Evolutionary conservation across 352 stramenopile species (phyloP).

Genomic region (Globisporangium carolinianum): DNA sequence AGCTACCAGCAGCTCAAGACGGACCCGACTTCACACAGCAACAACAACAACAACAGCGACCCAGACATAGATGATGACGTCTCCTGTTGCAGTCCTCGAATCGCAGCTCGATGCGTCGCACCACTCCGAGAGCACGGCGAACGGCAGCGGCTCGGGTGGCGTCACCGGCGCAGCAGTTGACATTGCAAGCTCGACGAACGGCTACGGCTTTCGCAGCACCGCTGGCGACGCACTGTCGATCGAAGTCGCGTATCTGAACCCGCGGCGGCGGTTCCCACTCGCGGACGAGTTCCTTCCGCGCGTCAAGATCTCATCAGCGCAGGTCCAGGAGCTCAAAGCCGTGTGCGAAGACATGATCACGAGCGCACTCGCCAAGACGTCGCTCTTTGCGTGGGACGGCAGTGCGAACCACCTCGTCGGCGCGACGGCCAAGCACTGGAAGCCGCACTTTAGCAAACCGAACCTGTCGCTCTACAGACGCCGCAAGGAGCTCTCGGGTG

Average conservation of each 20-base stretch:
- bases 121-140: slow-evolving; percentile 3
- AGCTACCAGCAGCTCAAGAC: slow-evolving; percentile 9
- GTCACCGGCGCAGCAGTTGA: slow-evolving; percentile 19
- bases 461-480: slow-evolving; percentile 40
- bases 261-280: slow-evolving; percentile 49
- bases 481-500: slow-evolving; percentile 4
- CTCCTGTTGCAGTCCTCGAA: background rate
- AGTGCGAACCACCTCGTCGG: slow-evolving; percentile 51
- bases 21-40: background rate
- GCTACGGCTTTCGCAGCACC: slow-evolving; percentile 41
- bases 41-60: slow-evolving; percentile 1
- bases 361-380: slow-evolving; percentile 38
- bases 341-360: slow-evolving; percentile 40
- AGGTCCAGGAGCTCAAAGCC: slow-evolving; percentile 35
- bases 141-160: slow-evolving; percentile 18
- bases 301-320: slow-evolving; percentile 27
- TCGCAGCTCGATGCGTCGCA: background rate
- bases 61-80: background rate
- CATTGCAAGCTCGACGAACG: slow-evolving; percentile 32
- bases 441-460: slow-evolving; percentile 47
- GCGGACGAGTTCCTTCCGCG: slow-evolving; percentile 42
- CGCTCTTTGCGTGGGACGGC: slow-evolving; percentile 54
- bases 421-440: slow-evolving; percentile 37
- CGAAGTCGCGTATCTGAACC: slow-evolving; percentile 52
- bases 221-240: slow-evolving; percentile 52